Evolutionary conservation across 2,329 filamentous ascomycete genomes (phyloP).

Genomic region (Penicillium digitatum): DNA sequence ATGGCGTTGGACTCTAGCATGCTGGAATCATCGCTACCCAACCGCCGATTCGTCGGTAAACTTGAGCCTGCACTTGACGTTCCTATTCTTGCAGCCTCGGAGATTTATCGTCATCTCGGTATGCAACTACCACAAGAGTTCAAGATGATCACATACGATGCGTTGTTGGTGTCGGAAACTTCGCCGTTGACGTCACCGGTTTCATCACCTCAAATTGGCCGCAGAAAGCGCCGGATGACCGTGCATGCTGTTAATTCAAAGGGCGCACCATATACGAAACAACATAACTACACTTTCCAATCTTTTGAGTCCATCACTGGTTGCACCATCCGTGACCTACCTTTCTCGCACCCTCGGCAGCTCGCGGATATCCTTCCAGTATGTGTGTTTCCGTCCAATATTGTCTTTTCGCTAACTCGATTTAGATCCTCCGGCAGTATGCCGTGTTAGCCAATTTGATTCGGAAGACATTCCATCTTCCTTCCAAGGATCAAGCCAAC

Average conservation of each 20-base stretch:
- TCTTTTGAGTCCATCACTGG: constrained; percentile 41
- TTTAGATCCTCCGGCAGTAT: constrained; percentile 44
- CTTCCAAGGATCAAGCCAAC: constrained; percentile 15
- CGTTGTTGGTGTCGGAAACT: constrained; percentile 35
- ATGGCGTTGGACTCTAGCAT: constrained; percentile 40
- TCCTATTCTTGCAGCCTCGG: constrained; percentile 40
- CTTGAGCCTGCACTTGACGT: constrained; percentile 43
- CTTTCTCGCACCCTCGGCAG: constrained; percentile 46
- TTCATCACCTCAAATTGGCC: constrained; percentile 25
- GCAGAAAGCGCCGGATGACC: constrained; percentile 33
- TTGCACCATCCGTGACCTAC: constrained; percentile 40
- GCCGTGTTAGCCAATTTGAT: constrained; percentile 41
- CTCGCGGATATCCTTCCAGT: constrained; percentile 44
- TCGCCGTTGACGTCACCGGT: constrained; percentile 20
- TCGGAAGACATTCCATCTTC: constrained; percentile 32
- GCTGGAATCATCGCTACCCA: constrained; percentile 36
- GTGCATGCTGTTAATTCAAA: constrained; percentile 33
- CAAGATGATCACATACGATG: constrained; percentile 39
- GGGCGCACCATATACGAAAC: constrained; percentile 28
- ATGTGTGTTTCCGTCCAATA: constrained; percentile 10
- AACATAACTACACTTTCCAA: constrained; percentile 45
- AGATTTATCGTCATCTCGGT: constrained; percentile 41
- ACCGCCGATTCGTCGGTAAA: constrained; percentile 44
- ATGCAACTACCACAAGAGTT: constrained; percentile 41
- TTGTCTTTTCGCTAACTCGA: constrained; percentile 3